Evolutionary conservation across 352 stramenopile genomes (phyloP), one percentile per base, ranked within the genome.

Genomic region (Phytophthora syringae): DNA sequence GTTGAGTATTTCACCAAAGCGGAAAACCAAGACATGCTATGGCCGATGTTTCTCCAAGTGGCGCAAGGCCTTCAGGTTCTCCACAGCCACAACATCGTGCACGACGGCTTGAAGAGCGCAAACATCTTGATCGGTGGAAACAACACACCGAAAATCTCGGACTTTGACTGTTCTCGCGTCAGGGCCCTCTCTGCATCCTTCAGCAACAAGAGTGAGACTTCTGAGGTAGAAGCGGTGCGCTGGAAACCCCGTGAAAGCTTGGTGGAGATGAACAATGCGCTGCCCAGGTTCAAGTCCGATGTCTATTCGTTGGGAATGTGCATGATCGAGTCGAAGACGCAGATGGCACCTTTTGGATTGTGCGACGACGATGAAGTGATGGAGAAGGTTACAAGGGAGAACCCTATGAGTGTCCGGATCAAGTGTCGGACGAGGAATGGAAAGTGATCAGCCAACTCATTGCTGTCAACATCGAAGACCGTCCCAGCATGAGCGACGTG

Each of bases 71-170:
- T 96, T 0, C 21, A 53, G 36, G 89, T 77, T 43, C 64, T 96
- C 1, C 85, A 96, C 60, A 20, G 42, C 1, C 54, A 72, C 21
- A 44, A 61, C 5, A 70, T 87, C 30, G 64, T 96, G 18, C 88
- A 96, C 63, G 78, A 86, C 25, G 88, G 93, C 27, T 72, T 96
- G n/a, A 95, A 96, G 64, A 76, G 81, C 30, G 82, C 67, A 34
- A 96, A 96, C 64, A 60, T 96, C 36, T 68, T 96, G 11, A 57
- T 95, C 5, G 80, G 81, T 34, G 59, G 70, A 51, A 44, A 74
- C 36, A 51, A 60, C 7, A 52, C 36, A 1, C 53, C 60, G 6
- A 70, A 74, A 48, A 58, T 77, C 12, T 61, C 52, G 42, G 69
- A 74, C 57, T 77, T 77, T 51, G 52, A 58, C 32, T 67, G 54